Evolutionary conservation across 2,329 filamentous ascomycete species (phyloP).

Genomic region (Epichloe sibirici): DNA sequence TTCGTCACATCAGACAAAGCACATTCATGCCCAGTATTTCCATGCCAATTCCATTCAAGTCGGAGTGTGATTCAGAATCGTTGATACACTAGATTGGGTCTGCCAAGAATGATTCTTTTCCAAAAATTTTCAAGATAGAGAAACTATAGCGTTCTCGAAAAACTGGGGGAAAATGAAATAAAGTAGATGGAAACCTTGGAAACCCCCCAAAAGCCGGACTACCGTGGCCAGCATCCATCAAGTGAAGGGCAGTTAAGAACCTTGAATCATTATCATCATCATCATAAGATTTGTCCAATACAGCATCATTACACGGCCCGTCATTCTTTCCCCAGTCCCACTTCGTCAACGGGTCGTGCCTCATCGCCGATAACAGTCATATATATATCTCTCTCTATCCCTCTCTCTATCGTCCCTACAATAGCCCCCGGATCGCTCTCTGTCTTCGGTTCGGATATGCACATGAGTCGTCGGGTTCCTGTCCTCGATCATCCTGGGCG

Average conservation of each 20-base stretch:
- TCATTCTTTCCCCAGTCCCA: background rate
- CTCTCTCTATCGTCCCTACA: constrained; percentile 9
- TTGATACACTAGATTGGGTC: too few species aligned
- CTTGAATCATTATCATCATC: background rate
- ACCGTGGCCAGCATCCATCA: too few species aligned
- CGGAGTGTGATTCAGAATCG: too few species aligned
- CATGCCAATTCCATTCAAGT: too few species aligned
- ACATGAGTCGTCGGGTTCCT: constrained; percentile 10
- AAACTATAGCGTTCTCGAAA: too few species aligned
- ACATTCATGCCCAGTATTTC: background rate
- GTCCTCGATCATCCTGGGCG: constrained; percentile 21
- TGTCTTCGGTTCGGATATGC: constrained; percentile 21
- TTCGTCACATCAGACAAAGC: background rate
- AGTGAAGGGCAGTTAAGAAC: too few species aligned
- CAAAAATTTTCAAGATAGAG: too few species aligned
- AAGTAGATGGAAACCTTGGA: too few species aligned
- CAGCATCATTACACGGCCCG: background rate
- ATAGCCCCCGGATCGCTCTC: constrained; percentile 20
- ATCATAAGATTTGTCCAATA: background rate
- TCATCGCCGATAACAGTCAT: constrained; percentile 5
- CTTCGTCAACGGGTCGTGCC: background rate
- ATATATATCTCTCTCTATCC: background rate
- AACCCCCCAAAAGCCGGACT: too few species aligned
- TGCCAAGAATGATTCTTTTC: too few species aligned
- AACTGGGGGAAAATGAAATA: too few species aligned